Base-by-base conservation (phyloP, 2,329 filamentous ascomycete genomes). In the Fusarium protoensiforme region DNA sequence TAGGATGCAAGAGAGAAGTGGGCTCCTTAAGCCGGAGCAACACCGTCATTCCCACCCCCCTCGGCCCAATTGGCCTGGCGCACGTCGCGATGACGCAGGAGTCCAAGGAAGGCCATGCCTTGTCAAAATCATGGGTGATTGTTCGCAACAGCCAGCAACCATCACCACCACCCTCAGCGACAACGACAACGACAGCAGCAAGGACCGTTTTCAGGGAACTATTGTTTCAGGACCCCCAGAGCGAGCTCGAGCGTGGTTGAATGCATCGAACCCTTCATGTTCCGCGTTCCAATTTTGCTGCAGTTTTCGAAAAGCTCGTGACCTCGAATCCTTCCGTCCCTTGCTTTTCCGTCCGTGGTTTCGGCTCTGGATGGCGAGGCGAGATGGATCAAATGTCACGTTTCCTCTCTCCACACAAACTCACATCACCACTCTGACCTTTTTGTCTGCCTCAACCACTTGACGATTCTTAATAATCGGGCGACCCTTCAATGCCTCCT, bases 21-120 rank as follows among this genome's bases (percentile, higher is more conserved):
- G 71, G 60, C 16, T 48, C 22, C 38, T 9, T 41, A 20, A 39
- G 53, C 64, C 54, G 62, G 69, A 65, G 57, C 69, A 69, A 65
- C 65, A 74, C 71, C 72, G 70, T 75, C 76, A 77, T 77, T 77
- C 69, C 70, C 72, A 71, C 66, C 35, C 61, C 38, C 36, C 56
- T 38, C 38, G 66, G 67, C 41, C 68, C 72, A 75, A 77, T 76
- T 65, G 64, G 69, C 62, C 65, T 59, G 61, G 65, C 51, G 68
- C 65, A 61, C 68, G 67, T 65, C 63, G 61, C 60, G 76, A 78
- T 78, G 76, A 78, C 76, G 76, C 76, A 78, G 69, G 68, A 63
- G 71, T 41, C 31, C 60, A 59, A 68, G 56, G 60, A 48, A 48
- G 43, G 16, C 56, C 65, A 56, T 65, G 64, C 67, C 75, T 63